A percentile compares a stretch with the other conserved stretches of the same genome.
These are phyloP conservation scores for Eutrema heterophyllum DNA, from an alignment of 345 rosid genomes.

Conservation along the genomic window DNA sequence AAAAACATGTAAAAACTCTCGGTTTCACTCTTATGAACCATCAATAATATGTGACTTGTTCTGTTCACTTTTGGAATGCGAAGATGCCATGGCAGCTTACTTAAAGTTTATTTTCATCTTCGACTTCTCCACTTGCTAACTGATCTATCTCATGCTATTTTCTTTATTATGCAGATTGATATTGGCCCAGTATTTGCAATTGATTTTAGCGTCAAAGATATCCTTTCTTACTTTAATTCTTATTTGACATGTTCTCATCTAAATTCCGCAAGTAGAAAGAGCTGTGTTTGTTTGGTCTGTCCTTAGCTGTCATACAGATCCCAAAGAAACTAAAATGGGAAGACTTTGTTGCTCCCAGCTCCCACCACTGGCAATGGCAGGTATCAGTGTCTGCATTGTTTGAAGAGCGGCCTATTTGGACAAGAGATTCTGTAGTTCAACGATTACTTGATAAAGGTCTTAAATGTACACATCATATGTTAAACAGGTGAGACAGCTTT, in stretches of 20 bases:
- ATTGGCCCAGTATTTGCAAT: conserved; percentile 77
- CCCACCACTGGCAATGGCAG: conserved; percentile 76
- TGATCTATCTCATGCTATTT: background rate
- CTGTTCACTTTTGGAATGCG: background rate
- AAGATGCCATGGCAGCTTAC: conserved; percentile 3
- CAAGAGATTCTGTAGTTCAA: conserved; percentile 63
- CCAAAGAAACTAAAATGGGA: conserved; percentile 81
- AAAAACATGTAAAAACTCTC: background rate
- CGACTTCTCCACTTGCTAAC: background rate
- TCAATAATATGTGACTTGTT: background rate
- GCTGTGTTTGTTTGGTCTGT: conserved; percentile 16
- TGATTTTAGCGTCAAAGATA: conserved; percentile 81
- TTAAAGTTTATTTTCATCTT: background rate
- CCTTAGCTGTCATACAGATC: conserved; percentile 78
- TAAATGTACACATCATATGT: conserved; percentile 49
- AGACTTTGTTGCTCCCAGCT: conserved; percentile 42
- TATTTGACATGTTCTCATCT: conserved; percentile 1
- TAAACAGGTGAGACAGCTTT: conserved; percentile 58
- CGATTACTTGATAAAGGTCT: conserved; percentile 64
- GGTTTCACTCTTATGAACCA: conserved; percentile 1
- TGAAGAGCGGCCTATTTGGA: conserved; percentile 90
- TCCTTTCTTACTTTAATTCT: conserved; percentile 40
- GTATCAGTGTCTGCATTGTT: conserved; percentile 70
- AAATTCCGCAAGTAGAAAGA: background rate
- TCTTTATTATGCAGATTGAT: conserved; percentile 53